phyloP scores from a whole-genome alignment of 1,284 basidiomycete species.

The Ustilago bromivora region DNA sequence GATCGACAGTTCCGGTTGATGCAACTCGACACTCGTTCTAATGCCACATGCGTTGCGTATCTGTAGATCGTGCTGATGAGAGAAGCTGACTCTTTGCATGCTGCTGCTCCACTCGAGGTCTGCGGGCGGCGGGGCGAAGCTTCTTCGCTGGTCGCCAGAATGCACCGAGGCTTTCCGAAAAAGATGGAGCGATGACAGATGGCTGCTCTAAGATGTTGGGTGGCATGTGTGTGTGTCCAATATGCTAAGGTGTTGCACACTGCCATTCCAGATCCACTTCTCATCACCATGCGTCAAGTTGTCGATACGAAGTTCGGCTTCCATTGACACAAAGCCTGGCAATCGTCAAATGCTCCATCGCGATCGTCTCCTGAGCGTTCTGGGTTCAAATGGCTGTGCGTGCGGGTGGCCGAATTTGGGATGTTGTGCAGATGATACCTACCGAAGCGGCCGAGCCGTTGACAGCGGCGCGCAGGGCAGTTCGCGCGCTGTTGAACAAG shows the following conservation, averaged over 20 bases:
- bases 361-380: background rate
- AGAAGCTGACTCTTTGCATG: background rate
- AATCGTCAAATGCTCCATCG: background rate
- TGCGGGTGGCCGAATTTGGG: background rate
- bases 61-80: background rate
- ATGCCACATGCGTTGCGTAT: slow-evolving; percentile 1
- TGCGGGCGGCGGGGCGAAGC: background rate
- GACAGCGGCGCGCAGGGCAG: slow-evolving; percentile 51
- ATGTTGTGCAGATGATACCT: slow-evolving; percentile 24
- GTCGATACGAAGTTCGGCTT: background rate
- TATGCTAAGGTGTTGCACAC: background rate
- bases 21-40: background rate
- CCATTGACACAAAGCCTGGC: background rate
- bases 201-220: background rate
- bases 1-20: background rate
- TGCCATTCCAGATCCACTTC: background rate
- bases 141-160: background rate
- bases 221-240: background rate
- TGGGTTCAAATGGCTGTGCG: background rate
- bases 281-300: background rate
- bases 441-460: slow-evolving; percentile 55
- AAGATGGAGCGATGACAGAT: background rate
- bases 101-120: background rate
- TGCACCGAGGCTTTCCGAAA: background rate
- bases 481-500: slow-evolving; percentile 55